Base-by-base conservation (phyloP, 169 alveolate genomes). In the Plasmodium chabaudi region DNA sequence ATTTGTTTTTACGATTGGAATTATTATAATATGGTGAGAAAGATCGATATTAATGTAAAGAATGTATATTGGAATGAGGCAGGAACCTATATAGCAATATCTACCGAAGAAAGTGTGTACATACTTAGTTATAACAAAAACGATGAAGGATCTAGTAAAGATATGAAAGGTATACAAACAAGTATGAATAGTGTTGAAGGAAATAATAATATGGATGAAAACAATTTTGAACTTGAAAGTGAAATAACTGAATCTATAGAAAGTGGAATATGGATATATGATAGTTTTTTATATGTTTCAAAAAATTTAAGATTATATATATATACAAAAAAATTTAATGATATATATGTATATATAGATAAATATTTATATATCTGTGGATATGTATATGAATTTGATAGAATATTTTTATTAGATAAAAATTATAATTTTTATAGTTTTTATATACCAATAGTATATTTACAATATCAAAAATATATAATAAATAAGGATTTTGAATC, bases 1-100 rank as follows among this genome's bases (percentile, higher is more conserved):
- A 88, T 98, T 46, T 95, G 97, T 70, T 98, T 99, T 93, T 98
- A 97, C 94, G 99, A 97, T 89, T 98, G 99, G 99, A 94, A 53
- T 27, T 97, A 93, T 93, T 72, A 72, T 25, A 51, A 87, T 61
- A 9, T 82, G 87, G n/a, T 77, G 3, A 39, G 93, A 65, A 72
- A 74, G 56, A 87, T 87, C 15, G 88, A 87, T 6, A 65, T 72
- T 17, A 87, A 70, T 51, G 87, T 92, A 10, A 86, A 77, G n/a
- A 87, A 92, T 72, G 92, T 94, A 17, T 94, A 88, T 74, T 94
- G 96, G 96, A 89, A 92, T 87, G 93, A 61, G 15, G 17, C 92
- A 5, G 91, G 88, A 17, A 86, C 93, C 15, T 89, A 75, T 65
- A 92, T 94, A 9, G 95, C 96, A 15, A 68, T 94, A 34, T 88